phyloP scores from a whole-genome alignment of 805 yeast genomes.

The Lachancea cidri region DNA sequence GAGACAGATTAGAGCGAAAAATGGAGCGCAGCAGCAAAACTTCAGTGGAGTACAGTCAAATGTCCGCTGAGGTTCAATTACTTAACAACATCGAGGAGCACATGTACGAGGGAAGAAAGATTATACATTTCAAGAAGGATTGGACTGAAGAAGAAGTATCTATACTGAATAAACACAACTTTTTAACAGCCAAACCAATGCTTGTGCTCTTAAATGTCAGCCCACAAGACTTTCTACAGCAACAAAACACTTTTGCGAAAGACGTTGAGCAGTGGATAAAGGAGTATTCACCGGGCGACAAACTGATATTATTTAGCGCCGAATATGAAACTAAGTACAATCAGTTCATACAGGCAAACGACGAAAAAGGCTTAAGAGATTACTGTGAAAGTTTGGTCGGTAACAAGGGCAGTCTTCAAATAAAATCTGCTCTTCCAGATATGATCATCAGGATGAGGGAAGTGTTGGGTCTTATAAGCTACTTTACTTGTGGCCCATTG shows the following conservation, averaged over 20 bases:
- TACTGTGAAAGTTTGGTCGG: constrained; percentile 28
- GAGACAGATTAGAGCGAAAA: constrained; percentile 46
- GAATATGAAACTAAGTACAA: constrained; percentile 39
- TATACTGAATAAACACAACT: constrained; percentile 62
- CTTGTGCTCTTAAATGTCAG: constrained; percentile 70
- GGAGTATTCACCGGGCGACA: constrained; percentile 60
- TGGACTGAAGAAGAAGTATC: constrained; percentile 66
- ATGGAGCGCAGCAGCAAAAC: constrained; percentile 36
- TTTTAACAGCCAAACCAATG: constrained; percentile 87
- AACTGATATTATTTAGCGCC: constrained; percentile 65
- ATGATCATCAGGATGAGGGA: constrained; percentile 63
- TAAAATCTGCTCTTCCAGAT: constrained; percentile 53
- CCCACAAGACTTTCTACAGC: constrained; percentile 56
- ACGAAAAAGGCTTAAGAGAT: constrained; percentile 12
- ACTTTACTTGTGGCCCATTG: constrained; percentile 79
- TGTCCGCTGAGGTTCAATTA: constrained; percentile 36
- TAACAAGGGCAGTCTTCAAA: constrained; percentile 16
- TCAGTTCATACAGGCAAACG: constrained; percentile 28
- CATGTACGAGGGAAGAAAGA: constrained; percentile 48
- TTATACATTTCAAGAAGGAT: constrained; percentile 52
- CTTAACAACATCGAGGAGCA: constrained; percentile 41
- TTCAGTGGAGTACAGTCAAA: constrained; percentile 44
- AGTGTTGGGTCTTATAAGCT: constrained; percentile 67
- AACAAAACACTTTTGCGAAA: constrained; percentile 45
- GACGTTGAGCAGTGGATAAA: constrained; percentile 62